Evolutionary conservation across 1,284 basidiomycete genomes (phyloP).

Genomic region (Ceratobasidium sp.): DNA sequence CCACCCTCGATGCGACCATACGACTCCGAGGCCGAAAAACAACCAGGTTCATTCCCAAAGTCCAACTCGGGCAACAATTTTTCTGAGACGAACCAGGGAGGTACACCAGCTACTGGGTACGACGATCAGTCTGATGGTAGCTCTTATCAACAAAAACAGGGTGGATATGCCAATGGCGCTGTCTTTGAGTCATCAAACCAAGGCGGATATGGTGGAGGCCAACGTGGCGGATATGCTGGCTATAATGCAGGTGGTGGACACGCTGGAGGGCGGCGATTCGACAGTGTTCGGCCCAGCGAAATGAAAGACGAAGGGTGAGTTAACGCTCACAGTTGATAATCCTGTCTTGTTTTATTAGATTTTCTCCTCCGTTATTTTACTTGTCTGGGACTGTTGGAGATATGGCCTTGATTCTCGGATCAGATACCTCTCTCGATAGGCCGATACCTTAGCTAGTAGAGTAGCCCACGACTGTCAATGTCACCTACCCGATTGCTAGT

Average conservation of each 20-base stretch:
- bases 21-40: conserved; percentile 21
- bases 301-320: conserved; percentile 99
- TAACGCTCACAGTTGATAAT: conserved; percentile 10
- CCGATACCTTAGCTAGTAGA: conserved; percentile 45
- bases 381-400: conserved; percentile 46
- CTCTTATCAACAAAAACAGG: conserved; percentile 47
- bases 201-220: conserved; percentile 58
- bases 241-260: conserved; percentile 49
- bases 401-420: conserved; percentile 44
- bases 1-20: conserved; percentile 20
- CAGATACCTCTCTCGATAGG: conserved; percentile 29
- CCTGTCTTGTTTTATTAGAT: conserved; percentile 3
- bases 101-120: conserved; percentile 9
- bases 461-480: conserved; percentile 39
- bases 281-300: conserved; percentile 87
- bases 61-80: conserved; percentile 7
- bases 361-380: conserved; percentile 50
- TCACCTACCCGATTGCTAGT: conserved; percentile 43
- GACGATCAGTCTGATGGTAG: conserved; percentile 31
- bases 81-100: conserved; percentile 9
- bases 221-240: conserved; percentile 56
- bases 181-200: conserved; percentile 64
- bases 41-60: conserved; percentile 24
- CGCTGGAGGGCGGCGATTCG: conserved; percentile 62
- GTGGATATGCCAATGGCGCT: conserved; percentile 50